Base-by-base conservation (phyloP, 2,329 filamentous ascomycete species). In the Trematosphaeria pertusa region DNA sequence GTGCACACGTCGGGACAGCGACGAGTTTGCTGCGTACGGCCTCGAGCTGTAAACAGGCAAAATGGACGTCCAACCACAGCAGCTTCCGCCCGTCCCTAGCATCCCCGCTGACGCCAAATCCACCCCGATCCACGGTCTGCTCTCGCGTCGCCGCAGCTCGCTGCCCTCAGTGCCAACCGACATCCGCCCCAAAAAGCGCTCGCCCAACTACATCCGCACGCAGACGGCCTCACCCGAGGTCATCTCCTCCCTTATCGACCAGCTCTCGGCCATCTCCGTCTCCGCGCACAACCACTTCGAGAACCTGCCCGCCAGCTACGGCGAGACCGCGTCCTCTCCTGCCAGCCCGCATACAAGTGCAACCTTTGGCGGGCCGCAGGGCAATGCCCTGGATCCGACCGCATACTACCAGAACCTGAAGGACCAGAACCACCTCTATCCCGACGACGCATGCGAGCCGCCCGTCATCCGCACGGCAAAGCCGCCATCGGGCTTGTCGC, bases 391-490 rank as follows among this genome's bases (percentile, higher is more conserved):
- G 72, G 88, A 89, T 65, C 90, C 90, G 79, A 84, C 86, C 48
- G 80, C 84, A 48, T 87, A 83, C 69, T 76, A 80, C 38, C 75
- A 80, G 36, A 75, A 80, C 4, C 74, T 77, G 14, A 73, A 78
- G 22, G 78, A 78, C 41, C 77, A 70, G 26, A 73, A 76, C 37
- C 75, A 77, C 56, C 54, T 79, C 43, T 76, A 78, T 54, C 74
- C 78, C 26, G 80, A 84, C 66, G 80, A 84, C 72, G 81, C 81
- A 32, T 82, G 81, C 22, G 75, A 79, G 50, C 74, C 90, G 10
- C 91, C 91, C 14, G 82, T 93, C 43, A 82, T 95, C 59, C 86
- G 87, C 54, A 96, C 92, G 22, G 84, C 90, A 22, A 92, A 92
- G 69, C 87, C 87, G 6, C 89, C 89, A 0, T 90, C 88, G 39